phyloP scores from a whole-genome alignment of 345 rosid genomes.

The Populus nigra region DNA sequence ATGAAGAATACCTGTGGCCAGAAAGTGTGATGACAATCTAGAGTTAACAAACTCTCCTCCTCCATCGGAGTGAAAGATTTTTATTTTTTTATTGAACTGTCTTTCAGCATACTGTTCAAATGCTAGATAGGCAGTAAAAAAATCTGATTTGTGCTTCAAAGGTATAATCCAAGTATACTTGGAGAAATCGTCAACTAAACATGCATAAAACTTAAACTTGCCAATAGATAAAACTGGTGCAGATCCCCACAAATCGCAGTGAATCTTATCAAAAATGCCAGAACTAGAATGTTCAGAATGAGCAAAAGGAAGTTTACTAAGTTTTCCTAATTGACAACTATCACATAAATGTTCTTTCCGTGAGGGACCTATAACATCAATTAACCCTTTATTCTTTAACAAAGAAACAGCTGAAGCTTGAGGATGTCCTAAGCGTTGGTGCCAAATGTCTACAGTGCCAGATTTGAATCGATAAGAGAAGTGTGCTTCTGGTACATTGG shows the following conservation, averaged over 20 bases:
- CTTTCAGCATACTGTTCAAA: neutral
- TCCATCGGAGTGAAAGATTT: neutral
- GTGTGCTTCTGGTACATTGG: too few species aligned
- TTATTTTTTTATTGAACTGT: neutral
- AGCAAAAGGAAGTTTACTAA: neutral
- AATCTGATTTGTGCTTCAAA: neutral
- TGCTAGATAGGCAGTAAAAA: neutral
- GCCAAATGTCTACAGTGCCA: too few species aligned
- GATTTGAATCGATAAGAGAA: too few species aligned
- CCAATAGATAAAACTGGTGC: neutral
- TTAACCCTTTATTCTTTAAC: too few species aligned
- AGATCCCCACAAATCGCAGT: neutral
- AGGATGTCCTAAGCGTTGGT: too few species aligned
- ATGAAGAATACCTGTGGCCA: neutral
- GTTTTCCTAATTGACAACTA: neutral
- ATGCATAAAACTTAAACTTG: neutral
- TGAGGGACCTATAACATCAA: too few species aligned
- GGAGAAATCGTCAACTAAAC: neutral
- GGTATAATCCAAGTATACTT: neutral
- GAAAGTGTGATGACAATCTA: neutral
- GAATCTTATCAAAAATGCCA: neutral
- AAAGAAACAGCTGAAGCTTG: fast-evolving
- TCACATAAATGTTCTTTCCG: neutral
- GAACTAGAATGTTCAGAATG: neutral
- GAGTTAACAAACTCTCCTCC: neutral